These are phyloP conservation scores for Exutisphaerella laricina DNA, from an alignment of 2,329 filamentous ascomycete genomes.

Conservation along the genomic window DNA sequence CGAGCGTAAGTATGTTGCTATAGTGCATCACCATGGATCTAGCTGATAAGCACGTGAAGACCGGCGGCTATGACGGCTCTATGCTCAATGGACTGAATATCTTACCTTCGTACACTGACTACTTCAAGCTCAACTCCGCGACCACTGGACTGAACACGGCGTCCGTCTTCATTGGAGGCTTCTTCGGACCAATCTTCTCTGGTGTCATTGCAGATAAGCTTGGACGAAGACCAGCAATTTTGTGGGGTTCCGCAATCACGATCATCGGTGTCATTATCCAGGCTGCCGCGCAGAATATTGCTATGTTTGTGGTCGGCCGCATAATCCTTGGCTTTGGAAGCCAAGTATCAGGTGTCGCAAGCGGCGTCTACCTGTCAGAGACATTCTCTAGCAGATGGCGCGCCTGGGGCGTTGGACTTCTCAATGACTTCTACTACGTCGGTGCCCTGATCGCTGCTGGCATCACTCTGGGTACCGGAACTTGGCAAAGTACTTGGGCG, in stretches of 20 bases:
- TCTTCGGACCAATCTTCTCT: slow-evolving; percentile 37
- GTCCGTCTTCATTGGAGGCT: slow-evolving; percentile 50
- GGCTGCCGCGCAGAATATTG: slow-evolving; percentile 46
- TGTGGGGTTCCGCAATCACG: slow-evolving; percentile 40
- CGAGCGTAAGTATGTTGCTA: neutral
- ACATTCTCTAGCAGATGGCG: slow-evolving; percentile 43
- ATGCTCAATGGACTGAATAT: slow-evolving; percentile 56
- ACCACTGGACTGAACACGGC: slow-evolving; percentile 53
- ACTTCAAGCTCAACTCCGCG: slow-evolving; percentile 50
- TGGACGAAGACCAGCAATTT: slow-evolving; percentile 43
- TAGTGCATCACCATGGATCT: neutral
- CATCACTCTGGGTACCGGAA: slow-evolving; percentile 41
- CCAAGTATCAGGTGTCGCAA: slow-evolving; percentile 41
- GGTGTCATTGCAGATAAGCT: slow-evolving; percentile 41
- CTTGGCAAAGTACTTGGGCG: slow-evolving; percentile 43
- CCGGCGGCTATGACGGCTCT: slow-evolving; percentile 24
- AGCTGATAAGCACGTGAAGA: slow-evolving; percentile 7
- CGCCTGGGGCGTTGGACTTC: slow-evolving; percentile 41
- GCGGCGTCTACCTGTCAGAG: slow-evolving; percentile 47
- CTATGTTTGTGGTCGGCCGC: slow-evolving; percentile 31
- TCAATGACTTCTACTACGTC: slow-evolving; percentile 37
- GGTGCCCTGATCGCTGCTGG: slow-evolving; percentile 45
- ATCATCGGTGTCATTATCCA: slow-evolving; percentile 45
- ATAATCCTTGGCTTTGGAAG: slow-evolving; percentile 47
- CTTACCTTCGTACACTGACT: slow-evolving; percentile 51